Evolutionary conservation across 2,329 filamentous ascomycete genomes (phyloP).

Genomic region (Emergomyces orientalis): DNA sequence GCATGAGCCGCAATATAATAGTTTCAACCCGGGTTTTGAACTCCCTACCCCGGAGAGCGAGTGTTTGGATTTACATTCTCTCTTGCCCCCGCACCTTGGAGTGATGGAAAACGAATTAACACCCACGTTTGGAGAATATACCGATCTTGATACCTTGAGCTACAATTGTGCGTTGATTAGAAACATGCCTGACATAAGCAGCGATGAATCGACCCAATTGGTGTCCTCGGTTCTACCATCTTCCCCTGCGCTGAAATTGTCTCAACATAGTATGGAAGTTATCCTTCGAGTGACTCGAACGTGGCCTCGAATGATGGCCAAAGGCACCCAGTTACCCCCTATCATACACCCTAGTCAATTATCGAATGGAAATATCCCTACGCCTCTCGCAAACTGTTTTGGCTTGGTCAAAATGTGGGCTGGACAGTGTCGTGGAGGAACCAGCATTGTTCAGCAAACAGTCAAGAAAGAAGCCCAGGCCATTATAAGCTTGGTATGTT

Average conservation of each 20-base stretch:
- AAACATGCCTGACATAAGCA: neutral
- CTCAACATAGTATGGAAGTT: constrained; percentile 24
- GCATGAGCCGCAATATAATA: neutral
- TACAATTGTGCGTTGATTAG: neutral
- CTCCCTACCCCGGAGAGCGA: neutral
- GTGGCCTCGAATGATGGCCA: constrained; percentile 33
- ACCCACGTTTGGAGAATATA: neutral
- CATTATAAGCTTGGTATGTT: constrained; percentile 25
- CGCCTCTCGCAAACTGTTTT: constrained; percentile 30
- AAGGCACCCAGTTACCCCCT: constrained; percentile 31
- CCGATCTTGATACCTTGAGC: neutral
- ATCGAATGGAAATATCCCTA: constrained; percentile 16
- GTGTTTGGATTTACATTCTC: neutral
- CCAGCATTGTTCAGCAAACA: constrained; percentile 26
- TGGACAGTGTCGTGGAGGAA: constrained; percentile 22
- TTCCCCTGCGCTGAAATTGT: neutral
- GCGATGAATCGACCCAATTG: neutral
- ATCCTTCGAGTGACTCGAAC: constrained; percentile 30
- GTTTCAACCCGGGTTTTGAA: neutral
- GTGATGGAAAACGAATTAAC: neutral
- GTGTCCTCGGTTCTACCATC: neutral
- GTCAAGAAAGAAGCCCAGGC: constrained; percentile 26
- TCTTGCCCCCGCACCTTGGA: neutral
- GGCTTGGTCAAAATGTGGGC: constrained; percentile 33
- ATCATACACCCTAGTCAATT: constrained; percentile 27